Conservation (phyloP, 1,284 basidiomycete genomes). For the Marasmius tenuissimus region DNA sequence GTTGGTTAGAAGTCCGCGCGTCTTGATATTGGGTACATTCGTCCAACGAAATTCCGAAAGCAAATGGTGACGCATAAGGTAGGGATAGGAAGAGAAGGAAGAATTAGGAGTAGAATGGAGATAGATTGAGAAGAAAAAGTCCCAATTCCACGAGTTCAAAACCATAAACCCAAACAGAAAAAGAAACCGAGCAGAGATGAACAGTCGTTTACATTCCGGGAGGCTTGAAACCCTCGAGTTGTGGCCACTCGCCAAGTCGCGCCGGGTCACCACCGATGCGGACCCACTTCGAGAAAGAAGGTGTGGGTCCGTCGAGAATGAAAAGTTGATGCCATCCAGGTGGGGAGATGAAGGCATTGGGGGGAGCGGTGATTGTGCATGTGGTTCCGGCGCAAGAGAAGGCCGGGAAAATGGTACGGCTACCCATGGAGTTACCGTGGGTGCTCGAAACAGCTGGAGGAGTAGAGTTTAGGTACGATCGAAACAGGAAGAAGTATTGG, state of each 20-base stretch:
- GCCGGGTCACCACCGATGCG: conserved; percentile 58
- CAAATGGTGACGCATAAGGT: too few species aligned
- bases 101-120: too few species aligned
- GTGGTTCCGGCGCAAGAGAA: conserved; percentile 48
- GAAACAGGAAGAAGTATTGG: background rate
- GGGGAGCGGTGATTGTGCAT: conserved; percentile 53
- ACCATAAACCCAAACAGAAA: too few species aligned
- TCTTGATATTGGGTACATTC: too few species aligned
- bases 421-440: conserved; percentile 58
- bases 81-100: too few species aligned
- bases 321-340: conserved; percentile 59
- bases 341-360: conserved; percentile 47
- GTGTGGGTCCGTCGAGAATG: conserved; percentile 55
- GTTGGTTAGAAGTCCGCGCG: too few species aligned
- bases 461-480: background rate
- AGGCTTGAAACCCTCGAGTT: conserved; percentile 45
- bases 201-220: conserved; percentile 34
- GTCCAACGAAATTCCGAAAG: too few species aligned
- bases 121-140: too few species aligned
- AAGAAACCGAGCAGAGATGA: background rate
- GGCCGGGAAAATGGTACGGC: conserved; percentile 51
- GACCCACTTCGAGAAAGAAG: conserved; percentile 51
- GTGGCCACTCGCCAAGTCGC: conserved; percentile 51
- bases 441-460: conserved; percentile 50
- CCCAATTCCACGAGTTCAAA: too few species aligned